Base-by-base conservation (phyloP, 208 protist species). In the Porcisia hertigi region DNA sequence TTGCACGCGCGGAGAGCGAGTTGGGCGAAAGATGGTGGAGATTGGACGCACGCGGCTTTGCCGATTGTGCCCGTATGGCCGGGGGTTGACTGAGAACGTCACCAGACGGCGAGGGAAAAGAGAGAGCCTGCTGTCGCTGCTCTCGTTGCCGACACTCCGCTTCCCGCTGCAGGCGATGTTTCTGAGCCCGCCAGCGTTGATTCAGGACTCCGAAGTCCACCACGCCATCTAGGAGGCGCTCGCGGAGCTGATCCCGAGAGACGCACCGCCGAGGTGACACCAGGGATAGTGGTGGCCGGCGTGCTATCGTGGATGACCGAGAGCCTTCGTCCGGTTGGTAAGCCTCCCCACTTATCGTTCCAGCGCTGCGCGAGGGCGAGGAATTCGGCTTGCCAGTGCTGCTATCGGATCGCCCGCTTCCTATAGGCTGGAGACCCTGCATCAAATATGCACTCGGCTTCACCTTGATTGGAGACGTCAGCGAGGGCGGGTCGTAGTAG, bases 381-480 rank as follows among this genome's bases (percentile, higher is more conserved):
- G 30, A 30, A 30, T 55, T 54, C 47, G 30, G 53, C 41, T 69
- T 75, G 20, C 72, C 39, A 43, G 34, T n/a, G 58, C 53, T 36
- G 39, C 49, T 20, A 25, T 16, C n/a, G 18, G 4, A 36, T 71
- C 52, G 23, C 53, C 39, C n/a, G 12, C n/a, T 57, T 52, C 30
- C 49, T 36, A 4, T 49, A 20, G 12, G 47, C 1, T 55, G 72
- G 2, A 52, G 65, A n/a, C 77, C 65, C 60, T 82, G 70, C 71
- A 71, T 87, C 11, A 87, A 57, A 30, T 79, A 76, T 30, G 74
- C 70, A 45, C 83, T 87, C 9, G 81, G 76, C 64, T 83, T 76
- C 23, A 86, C 81, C 41, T 73, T 25, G 23, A 88, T 82, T 4
- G 81, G 80, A 18, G 79, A 69, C 11, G 63, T 59, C 14, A 81